Evolutionary conservation across 257 asterid genomes (phyloP).

Genomic region (Fraxinus anomala): DNA sequence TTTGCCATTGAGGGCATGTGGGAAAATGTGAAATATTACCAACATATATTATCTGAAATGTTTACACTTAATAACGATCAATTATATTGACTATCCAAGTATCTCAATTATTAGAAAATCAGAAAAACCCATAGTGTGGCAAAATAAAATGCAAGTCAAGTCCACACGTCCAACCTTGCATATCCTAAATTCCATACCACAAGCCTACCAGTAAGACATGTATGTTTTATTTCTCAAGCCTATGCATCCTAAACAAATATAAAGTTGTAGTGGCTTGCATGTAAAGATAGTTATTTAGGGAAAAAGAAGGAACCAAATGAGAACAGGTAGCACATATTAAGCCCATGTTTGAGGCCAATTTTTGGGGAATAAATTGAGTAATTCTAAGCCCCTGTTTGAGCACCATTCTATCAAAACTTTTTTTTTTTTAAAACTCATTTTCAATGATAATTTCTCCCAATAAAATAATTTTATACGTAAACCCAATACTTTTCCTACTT

Average conservation of each 20-base stretch:
- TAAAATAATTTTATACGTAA: no score
- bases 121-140: not conserved
- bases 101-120: not conserved
- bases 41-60: not conserved
- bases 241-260: not conserved
- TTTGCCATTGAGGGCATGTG: not conserved
- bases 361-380: not conserved
- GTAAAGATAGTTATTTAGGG: not conserved
- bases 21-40: not conserved
- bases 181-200: not conserved
- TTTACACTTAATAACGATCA: not conserved
- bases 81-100: not conserved
- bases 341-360: no score
- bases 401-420: no score
- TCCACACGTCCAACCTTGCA: not conserved
- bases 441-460: no score
- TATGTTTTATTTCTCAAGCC: slow-evolving; percentile 2
- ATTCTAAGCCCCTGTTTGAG: not conserved
- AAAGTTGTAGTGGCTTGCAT: not conserved
- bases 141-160: not conserved
- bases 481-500: no score
- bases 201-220: not conserved
- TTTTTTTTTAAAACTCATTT: no score
- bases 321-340: not conserved
- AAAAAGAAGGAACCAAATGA: not conserved